Evolutionary conservation across 768 basidiomycete genomes (phyloP), one percentile per base, ranked within the genome.

Genomic region (Tephrocybe sp.): DNA sequence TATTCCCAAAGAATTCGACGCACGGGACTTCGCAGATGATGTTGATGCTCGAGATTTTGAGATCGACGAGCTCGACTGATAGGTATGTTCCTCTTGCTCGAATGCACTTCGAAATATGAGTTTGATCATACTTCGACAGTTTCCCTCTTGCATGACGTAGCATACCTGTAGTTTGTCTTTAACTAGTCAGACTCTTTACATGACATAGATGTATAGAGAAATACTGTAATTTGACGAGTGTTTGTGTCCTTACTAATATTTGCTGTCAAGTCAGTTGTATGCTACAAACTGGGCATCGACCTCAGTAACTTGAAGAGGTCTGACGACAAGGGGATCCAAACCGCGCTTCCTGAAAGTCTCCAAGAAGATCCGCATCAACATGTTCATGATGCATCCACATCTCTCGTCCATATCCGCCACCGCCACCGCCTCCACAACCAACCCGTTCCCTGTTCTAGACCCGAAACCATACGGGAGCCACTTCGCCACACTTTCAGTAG

Each of bases 61-160:
- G 26, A 36, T 51, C 22, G 37, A 45, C 22, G 50, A 51, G 36
- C 50, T 51, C 36, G 50, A 51, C 22, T 51, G 46, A 45, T 37
- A 30, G 43, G 43, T 22, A 25, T 9, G 34, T 37, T 18, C 5
- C 15, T 32, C 12, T n/a, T 22, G 11, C n/a, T 9, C 16, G 13
- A 5, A 22, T 28, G 16, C n/a, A 21, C n/a, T n/a, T 37, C n/a
- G 18, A 13, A 24, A 22, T 40, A 12, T 16, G 13, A 5, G 9
- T 16, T 19, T 35, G n/a, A 35, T 13, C 4, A 3, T 38, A 19
- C 12, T n/a, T 12, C 16, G 36, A n/a, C 18, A 19, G 5, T 18
- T 5, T 18, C 21, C n/a, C 16, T 19, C 16, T 15, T 19, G 6
- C 16, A 12, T 19, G 3, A 2, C 36, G 36, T 37, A 21, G 36